These are phyloP conservation scores for Scutellaria minor DNA, from an alignment of 257 asterid species.

Conservation along the genomic window DNA sequence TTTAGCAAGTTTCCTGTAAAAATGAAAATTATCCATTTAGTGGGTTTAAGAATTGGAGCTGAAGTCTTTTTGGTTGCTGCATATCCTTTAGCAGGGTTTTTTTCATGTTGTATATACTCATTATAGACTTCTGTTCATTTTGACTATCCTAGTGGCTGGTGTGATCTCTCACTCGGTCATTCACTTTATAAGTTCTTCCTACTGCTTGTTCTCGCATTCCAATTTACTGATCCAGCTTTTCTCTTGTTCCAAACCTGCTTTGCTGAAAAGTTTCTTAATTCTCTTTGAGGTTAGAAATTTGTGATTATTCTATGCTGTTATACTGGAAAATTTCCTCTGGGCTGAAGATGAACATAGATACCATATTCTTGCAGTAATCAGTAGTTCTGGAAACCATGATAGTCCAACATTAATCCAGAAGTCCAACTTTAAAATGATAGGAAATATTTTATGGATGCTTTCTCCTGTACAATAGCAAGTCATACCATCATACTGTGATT, in stretches of 20 bases:
- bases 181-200: constrained; percentile 7
- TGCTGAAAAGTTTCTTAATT: background rate
- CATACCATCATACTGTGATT: background rate
- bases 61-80: constrained; percentile 5
- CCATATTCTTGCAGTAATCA: background rate
- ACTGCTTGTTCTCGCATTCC: background rate
- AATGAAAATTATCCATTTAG: background rate
- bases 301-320: background rate
- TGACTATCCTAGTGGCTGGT: background rate
- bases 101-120: background rate
- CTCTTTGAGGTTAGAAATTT: constrained; percentile 1
- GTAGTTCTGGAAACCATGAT: background rate
- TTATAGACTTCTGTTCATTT: background rate
- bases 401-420: constrained; percentile 1
- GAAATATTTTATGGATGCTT: background rate
- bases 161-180: background rate
- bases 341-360: background rate
- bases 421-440: background rate
- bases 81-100: background rate
- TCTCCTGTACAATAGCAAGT: constrained; percentile 7
- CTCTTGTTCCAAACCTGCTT: background rate
- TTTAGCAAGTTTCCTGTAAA: background rate
- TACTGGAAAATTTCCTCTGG: background rate
- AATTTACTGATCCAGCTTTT: background rate
- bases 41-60: background rate